Evolutionary conservation across 495 filamentous ascomycete species (phyloP).

Genomic region (Pseudomonodictys pantanalensis): DNA sequence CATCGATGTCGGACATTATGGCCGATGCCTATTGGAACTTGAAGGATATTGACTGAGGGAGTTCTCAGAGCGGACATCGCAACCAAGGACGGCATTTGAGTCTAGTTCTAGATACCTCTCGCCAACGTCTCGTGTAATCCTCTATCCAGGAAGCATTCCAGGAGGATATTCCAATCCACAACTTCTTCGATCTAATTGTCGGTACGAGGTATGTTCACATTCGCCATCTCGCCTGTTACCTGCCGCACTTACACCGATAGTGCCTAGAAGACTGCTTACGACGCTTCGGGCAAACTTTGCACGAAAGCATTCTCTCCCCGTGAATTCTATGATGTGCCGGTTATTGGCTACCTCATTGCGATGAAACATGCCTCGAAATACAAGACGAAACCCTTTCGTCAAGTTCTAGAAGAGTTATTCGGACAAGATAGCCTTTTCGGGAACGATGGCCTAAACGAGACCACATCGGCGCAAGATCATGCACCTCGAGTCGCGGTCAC

Average conservation of each 20-base stretch:
- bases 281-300: conserved; percentile 44
- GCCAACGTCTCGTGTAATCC: no score
- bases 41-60: not conserved
- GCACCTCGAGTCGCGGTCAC: conserved; percentile 47
- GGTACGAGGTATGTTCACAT: conserved; percentile 43
- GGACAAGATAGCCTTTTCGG: conserved; percentile 44
- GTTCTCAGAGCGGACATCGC: not conserved
- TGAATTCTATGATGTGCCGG: conserved; percentile 36
- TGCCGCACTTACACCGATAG: conserved; percentile 28
- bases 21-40: not conserved
- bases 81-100: not conserved
- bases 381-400: conserved; percentile 43
- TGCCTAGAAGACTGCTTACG: conserved; percentile 43
- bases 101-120: no score
- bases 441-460: no score
- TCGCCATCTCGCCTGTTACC: not conserved
- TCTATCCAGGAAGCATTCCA: conserved; percentile 38
- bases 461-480: conserved; percentile 30
- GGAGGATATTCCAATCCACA: conserved; percentile 37
- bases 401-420: conserved; percentile 39
- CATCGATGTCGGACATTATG: not conserved
- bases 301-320: conserved; percentile 44
- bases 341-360: conserved; percentile 35
- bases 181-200: conserved; percentile 50
- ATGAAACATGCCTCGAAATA: conserved; percentile 45